Evolutionary conservation across 495 filamentous ascomycete genomes (phyloP).

Genomic region (Talaromyces borbonicus): DNA sequence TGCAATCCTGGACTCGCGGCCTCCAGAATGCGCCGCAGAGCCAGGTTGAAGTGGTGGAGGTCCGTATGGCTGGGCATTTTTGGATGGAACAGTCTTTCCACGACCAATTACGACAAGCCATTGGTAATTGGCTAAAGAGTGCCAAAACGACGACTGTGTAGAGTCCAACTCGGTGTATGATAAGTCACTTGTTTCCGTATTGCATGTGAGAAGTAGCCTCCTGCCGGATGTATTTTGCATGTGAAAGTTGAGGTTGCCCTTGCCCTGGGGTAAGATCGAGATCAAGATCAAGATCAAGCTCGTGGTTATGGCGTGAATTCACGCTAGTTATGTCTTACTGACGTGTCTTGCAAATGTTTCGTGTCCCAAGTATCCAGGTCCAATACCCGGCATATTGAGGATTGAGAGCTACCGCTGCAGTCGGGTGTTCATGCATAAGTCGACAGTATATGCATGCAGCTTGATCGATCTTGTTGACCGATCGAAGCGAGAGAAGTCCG

Average conservation of each 20-base stretch:
- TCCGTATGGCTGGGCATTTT: conserved; percentile 71
- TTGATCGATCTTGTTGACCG: neutral
- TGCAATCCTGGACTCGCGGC: conserved; percentile 59
- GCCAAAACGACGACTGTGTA: too few species aligned
- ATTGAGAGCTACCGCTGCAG: too few species aligned
- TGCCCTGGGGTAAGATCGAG: neutral
- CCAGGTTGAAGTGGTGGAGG: conserved; percentile 34
- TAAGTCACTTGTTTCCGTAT: neutral
- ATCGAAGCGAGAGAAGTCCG: neutral
- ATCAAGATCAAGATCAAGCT: too few species aligned
- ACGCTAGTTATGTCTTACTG: neutral
- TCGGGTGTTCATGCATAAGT: neutral
- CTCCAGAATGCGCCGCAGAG: conserved; percentile 31
- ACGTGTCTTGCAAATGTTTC: neutral
- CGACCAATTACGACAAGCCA: conserved; percentile 34
- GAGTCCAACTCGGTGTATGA: too few species aligned
- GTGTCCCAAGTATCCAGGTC: neutral
- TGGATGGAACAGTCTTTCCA: conserved; percentile 63
- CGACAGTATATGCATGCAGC: neutral
- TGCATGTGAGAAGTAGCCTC: neutral
- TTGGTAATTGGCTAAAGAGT: conserved; percentile 36
- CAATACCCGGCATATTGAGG: too few species aligned
- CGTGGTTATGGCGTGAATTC: too few species aligned
- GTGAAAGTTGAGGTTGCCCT: neutral
- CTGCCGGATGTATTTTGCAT: neutral